phyloP scores from a whole-genome alignment of 176 grass and related monocot genomes.

The Themeda triandra region DNA sequence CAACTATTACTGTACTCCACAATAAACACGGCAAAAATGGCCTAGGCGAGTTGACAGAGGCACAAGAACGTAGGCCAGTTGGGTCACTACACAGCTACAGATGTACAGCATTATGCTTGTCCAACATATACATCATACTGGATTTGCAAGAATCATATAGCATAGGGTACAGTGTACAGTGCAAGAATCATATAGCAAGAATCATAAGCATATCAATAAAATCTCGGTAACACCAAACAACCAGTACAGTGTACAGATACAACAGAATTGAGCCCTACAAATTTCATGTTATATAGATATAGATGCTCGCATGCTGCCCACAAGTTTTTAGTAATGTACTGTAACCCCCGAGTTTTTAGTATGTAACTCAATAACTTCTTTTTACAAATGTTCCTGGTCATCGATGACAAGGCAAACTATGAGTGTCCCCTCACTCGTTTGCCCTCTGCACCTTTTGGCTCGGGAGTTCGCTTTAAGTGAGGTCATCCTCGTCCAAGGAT shows the following conservation, averaged over 20 bases:
- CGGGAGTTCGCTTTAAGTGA: slow-evolving; percentile 47
- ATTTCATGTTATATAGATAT: slow-evolving; percentile 13
- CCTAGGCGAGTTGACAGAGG: too few species aligned
- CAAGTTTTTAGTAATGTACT: too few species aligned
- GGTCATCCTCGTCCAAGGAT: slow-evolving; percentile 83
- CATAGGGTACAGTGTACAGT: too few species aligned
- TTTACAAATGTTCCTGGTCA: slow-evolving; percentile 30
- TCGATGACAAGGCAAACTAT: not conserved
- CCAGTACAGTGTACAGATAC: not conserved
- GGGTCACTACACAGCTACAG: too few species aligned
- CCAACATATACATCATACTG: too few species aligned
- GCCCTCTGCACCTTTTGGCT: not conserved
- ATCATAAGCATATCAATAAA: not conserved
- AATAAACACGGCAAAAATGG: too few species aligned
- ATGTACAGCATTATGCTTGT: too few species aligned
- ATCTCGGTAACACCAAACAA: not conserved
- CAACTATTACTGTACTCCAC: too few species aligned
- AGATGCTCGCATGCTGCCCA: not conserved
- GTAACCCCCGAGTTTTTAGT: not conserved
- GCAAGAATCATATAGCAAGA: not conserved
- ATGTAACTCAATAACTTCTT: not conserved
- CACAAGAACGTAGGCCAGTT: too few species aligned
- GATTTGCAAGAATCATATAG: not conserved
- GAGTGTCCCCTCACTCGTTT: not conserved
- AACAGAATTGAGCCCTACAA: not conserved